Conservation (phyloP, 2,329 filamentous ascomycete genomes). For the Sclerotinia spermophila region DNA sequence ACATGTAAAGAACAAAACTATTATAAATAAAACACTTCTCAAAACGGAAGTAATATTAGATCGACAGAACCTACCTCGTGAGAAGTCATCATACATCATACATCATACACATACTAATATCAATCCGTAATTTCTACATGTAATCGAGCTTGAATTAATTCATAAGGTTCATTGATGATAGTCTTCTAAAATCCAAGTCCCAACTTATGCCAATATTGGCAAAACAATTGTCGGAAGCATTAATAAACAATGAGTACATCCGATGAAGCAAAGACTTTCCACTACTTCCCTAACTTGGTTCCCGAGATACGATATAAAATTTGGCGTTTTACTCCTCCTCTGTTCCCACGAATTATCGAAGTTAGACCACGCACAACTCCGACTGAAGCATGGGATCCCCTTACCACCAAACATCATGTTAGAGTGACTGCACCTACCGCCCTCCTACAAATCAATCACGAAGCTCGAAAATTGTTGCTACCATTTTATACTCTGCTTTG, state of each 20-base stretch:
- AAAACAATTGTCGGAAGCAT: background rate
- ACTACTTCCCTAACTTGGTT: background rate
- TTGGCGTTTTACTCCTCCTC: background rate
- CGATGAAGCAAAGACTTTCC: background rate
- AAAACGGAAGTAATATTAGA: background rate
- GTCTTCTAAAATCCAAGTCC: background rate
- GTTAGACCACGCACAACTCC: background rate
- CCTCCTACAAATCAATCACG: background rate
- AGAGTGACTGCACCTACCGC: background rate
- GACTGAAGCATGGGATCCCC: slow-evolving; percentile 1
- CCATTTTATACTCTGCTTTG: background rate
- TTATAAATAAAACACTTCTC: too few relatives aligned
- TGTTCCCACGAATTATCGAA: slow-evolving; percentile 14
- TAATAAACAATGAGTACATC: background rate
- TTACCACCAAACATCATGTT: slow-evolving; percentile 5
- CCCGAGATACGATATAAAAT: background rate
- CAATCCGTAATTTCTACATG: background rate
- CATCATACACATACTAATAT: background rate
- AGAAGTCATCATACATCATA: background rate
- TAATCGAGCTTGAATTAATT: background rate
- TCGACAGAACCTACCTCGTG: background rate
- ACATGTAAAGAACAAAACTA: background rate
- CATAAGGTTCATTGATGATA: background rate
- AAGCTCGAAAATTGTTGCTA: background rate
- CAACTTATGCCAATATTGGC: background rate